Conservation (phyloP, 1,139 yeast genomes). For the Yamadazyma siamensis region DNA sequence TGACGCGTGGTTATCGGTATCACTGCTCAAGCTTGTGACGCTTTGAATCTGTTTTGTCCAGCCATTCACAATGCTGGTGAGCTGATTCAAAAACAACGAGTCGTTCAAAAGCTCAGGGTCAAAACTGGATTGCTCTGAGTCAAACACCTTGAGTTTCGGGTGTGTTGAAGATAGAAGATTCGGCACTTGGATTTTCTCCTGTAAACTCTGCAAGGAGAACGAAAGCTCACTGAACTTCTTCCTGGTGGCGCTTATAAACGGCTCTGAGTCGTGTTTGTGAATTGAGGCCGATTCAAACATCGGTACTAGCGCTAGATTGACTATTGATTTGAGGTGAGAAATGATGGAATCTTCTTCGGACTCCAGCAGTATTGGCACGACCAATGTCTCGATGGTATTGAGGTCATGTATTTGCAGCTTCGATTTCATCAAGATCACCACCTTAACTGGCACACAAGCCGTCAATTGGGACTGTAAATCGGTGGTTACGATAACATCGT, state of each 20-base stretch:
- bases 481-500: constrained; percentile 2
- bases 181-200: constrained; percentile 68
- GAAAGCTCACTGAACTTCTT: constrained; percentile 71
- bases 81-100: constrained; percentile 54
- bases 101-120: constrained; percentile 37
- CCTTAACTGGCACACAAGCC: not conserved
- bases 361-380: constrained; percentile 9
- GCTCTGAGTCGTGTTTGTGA: constrained; percentile 11
- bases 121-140: constrained; percentile 21
- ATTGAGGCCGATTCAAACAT: constrained; percentile 27
- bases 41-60: constrained; percentile 71
- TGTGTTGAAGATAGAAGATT: constrained; percentile 55
- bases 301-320: constrained; percentile 45
- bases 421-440: constrained; percentile 9
- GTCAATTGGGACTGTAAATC: constrained; percentile 1
- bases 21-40: constrained; percentile 42
- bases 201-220: constrained; percentile 63
- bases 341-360: constrained; percentile 29
- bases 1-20: constrained; percentile 23
- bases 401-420: constrained; percentile 8
- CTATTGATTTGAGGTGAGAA: constrained; percentile 56
- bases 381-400: constrained; percentile 8
- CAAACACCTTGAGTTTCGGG: constrained; percentile 40
- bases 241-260: constrained; percentile 38
- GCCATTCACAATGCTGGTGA: constrained; percentile 63